These are phyloP conservation scores for Aotearoamyces nothofagi DNA, from an alignment of 2,329 filamentous ascomycete genomes.

Conservation along the genomic window DNA sequence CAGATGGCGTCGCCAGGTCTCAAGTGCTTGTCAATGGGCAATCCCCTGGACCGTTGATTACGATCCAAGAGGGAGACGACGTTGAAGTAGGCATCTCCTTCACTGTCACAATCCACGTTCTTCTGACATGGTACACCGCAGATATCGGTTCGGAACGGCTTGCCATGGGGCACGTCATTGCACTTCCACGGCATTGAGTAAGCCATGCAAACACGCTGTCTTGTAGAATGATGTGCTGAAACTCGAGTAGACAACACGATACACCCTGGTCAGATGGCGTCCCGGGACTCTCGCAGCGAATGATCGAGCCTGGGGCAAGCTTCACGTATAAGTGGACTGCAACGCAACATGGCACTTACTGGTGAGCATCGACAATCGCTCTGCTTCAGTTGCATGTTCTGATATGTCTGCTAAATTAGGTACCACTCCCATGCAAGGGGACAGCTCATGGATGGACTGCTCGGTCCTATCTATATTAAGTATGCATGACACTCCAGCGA, in stretches of 20 bases:
- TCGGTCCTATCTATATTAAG: slow-evolving; percentile 16
- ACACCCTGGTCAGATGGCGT: slow-evolving; percentile 26
- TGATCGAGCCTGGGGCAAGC: slow-evolving; percentile 23
- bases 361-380: slow-evolving; percentile 4
- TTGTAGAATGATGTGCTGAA: no score
- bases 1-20: neutral
- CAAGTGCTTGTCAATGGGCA: slow-evolving; percentile 31
- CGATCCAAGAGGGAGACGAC: slow-evolving; percentile 1
- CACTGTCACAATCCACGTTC: no score
- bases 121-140: no score
- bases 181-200: slow-evolving; percentile 1
- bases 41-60: slow-evolving; percentile 31
- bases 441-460: slow-evolving; percentile 16
- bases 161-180: neutral
- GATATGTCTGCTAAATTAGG: no score
- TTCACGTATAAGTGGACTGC: slow-evolving; percentile 25
- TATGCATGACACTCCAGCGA: no score
- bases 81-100: slow-evolving; percentile 1
- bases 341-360: slow-evolving; percentile 21
- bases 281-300: slow-evolving; percentile 23
- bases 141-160: neutral
- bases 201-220: no score
- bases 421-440: slow-evolving; percentile 22
- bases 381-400: neutral
- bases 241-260: slow-evolving; percentile 10